These are phyloP conservation scores for Thoreauomyces humboldtii DNA, from an alignment of 192 early-diverging fungal species.

Conservation along the genomic window DNA sequence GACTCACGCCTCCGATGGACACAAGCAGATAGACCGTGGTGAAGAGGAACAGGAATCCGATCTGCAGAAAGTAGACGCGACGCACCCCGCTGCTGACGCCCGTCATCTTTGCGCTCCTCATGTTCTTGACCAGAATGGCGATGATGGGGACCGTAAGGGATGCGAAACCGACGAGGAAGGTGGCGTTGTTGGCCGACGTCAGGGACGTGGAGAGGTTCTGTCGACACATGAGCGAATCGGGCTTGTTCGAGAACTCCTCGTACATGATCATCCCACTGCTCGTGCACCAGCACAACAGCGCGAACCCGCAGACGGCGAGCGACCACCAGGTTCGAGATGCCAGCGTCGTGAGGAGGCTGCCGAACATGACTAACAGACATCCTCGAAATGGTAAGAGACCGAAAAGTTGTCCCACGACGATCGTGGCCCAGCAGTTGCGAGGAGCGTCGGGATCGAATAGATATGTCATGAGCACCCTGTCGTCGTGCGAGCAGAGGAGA, in stretches of 20 bases:
- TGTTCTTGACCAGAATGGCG: not conserved
- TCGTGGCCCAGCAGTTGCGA: slow-evolving; percentile 1
- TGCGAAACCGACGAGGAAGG: not conserved
- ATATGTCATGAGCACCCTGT: slow-evolving; percentile 2
- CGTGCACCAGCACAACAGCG: not conserved
- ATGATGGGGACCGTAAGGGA: not conserved
- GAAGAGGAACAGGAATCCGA: slow-evolving; percentile 7
- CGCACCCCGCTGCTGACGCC: not conserved
- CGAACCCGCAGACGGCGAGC: not conserved
- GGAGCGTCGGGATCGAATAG: slow-evolving; percentile 2
- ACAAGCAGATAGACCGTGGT: not conserved
- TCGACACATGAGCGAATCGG: not conserved
- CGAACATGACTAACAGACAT: slow-evolving; percentile 3
- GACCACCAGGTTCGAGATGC: not conserved
- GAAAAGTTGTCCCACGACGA: not conserved
- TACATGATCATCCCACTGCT: not conserved
- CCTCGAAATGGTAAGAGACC: slow-evolving; percentile 7
- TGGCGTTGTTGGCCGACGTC: slow-evolving; percentile 11
- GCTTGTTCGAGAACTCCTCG: not conserved
- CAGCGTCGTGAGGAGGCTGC: not conserved
- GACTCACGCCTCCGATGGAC: not conserved
- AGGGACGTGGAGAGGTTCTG: not conserved
- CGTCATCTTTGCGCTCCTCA: not conserved
- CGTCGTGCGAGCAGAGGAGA: not conserved
- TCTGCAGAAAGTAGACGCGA: slow-evolving; percentile 3